Evolutionary conservation across 139 green algal genomes (phyloP).

Genomic region (Chlamydomonas applanata): DNA sequence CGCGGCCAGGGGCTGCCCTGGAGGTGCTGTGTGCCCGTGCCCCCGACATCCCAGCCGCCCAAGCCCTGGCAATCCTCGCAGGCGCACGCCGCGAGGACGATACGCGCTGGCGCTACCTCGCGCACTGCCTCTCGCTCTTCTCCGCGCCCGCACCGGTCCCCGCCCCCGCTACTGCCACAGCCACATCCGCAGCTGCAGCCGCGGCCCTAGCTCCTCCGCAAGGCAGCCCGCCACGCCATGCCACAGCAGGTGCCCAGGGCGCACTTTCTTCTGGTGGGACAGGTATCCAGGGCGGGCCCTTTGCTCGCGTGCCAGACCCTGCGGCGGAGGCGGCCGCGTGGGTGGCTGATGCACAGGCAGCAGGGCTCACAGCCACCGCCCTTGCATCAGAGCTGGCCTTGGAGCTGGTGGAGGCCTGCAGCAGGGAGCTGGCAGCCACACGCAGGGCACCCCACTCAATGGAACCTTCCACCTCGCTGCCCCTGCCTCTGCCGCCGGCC

Average conservation of each 20-base stretch:
- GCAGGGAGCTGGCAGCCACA: conserved; percentile 39
- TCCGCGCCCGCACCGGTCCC: not conserved
- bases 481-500: not conserved
- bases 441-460: not conserved
- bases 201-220: no score
- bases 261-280: no score
- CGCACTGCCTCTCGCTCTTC: not conserved
- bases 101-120: conserved; percentile 63
- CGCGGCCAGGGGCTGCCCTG: conserved; percentile 9
- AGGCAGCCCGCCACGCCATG: no score
- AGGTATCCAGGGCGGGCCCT: no score
- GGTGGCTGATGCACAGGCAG: no score
- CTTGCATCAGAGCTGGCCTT: conserved; percentile 69
- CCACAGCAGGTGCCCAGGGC: no score
- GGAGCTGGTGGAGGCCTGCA: conserved; percentile 36
- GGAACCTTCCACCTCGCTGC: not conserved
- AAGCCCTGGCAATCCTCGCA: conserved; percentile 25
- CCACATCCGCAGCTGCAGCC: not conserved
- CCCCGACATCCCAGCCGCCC: not conserved
- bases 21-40: conserved; percentile 18
- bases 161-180: not conserved
- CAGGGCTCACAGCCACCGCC: conserved; percentile 1
- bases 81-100: conserved; percentile 27
- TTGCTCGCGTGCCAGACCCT: no score
- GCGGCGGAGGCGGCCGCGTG: no score